Evolutionary conservation across 306 rosid species (phyloP).

Genomic region (Rosa rugosa): DNA sequence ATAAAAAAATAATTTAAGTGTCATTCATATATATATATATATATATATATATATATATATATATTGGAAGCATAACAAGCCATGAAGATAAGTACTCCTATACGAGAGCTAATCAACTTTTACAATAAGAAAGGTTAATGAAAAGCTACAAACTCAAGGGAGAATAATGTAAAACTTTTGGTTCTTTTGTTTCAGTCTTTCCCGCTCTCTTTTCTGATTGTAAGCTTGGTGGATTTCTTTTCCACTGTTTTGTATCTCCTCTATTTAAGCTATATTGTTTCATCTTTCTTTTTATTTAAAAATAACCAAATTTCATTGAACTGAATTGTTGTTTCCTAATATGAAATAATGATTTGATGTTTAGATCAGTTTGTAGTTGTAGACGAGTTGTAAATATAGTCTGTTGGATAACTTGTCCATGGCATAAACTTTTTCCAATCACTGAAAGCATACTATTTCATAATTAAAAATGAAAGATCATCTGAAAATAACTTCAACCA

Average conservation of each 20-base stretch:
- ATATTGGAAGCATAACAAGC: not conserved
- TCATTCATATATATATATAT: not conserved
- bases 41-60: not conserved
- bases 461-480: not conserved
- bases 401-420: not conserved
- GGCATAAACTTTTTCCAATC: not conserved
- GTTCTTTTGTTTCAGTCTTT: not conserved
- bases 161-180: not conserved
- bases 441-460: not conserved
- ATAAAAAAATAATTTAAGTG: not conserved
- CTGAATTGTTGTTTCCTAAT: not conserved
- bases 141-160: not conserved
- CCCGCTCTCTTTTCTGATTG: not conserved
- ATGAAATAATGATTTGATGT: not conserved
- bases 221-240: not conserved
- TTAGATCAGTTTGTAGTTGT: not conserved
- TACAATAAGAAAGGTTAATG: not conserved
- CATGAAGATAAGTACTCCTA: not conserved
- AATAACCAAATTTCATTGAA: not conserved
- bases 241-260: not conserved
- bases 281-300: not conserved
- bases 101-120: not conserved
- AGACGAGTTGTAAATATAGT: not conserved
- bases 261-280: not conserved
- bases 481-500: slow-evolving; percentile 17